phyloP scores from a whole-genome alignment of 2,329 filamentous ascomycete species.

The Hypoxylon sp. region DNA sequence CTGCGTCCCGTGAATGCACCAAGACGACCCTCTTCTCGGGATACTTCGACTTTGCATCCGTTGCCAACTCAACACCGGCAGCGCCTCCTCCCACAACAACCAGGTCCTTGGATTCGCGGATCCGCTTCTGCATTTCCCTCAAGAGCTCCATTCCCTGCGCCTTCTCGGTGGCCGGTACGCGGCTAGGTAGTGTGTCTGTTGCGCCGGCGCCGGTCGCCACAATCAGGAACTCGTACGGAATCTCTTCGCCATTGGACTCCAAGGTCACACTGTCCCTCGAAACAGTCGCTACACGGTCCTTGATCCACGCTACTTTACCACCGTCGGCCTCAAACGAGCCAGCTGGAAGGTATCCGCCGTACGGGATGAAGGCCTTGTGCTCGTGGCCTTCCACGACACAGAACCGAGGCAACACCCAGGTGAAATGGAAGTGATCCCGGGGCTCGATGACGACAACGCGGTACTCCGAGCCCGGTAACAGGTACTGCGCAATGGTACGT shows the following conservation, averaged over 20 bases:
- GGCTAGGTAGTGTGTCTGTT: constrained; percentile 61
- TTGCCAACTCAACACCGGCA: constrained; percentile 73
- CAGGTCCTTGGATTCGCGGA: constrained; percentile 61
- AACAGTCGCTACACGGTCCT: constrained; percentile 60
- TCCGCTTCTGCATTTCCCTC: constrained; percentile 61
- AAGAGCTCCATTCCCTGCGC: constrained; percentile 61
- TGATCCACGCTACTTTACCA: constrained; percentile 56
- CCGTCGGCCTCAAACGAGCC: constrained; percentile 50
- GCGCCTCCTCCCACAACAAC: constrained; percentile 72
- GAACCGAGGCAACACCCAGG: constrained; percentile 72
- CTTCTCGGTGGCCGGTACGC: constrained; percentile 62
- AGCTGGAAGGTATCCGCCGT: constrained; percentile 59
- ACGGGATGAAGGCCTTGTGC: constrained; percentile 73
- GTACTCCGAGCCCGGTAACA: constrained; percentile 64
- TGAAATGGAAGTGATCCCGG: constrained; percentile 73
- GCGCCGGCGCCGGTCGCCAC: constrained; percentile 70
- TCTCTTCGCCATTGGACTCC: constrained; percentile 57
- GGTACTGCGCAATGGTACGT: constrained; percentile 62
- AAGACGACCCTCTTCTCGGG: constrained; percentile 70
- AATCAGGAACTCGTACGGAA: constrained; percentile 70
- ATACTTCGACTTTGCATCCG: constrained; percentile 70
- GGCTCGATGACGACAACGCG: constrained; percentile 71
- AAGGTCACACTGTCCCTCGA: constrained; percentile 59
- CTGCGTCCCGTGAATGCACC: constrained; percentile 68
- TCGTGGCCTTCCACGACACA: constrained; percentile 70